Evolutionary conservation across 2,329 filamentous ascomycete genomes (phyloP).

Genomic region (Metarhizium brunneum): DNA sequence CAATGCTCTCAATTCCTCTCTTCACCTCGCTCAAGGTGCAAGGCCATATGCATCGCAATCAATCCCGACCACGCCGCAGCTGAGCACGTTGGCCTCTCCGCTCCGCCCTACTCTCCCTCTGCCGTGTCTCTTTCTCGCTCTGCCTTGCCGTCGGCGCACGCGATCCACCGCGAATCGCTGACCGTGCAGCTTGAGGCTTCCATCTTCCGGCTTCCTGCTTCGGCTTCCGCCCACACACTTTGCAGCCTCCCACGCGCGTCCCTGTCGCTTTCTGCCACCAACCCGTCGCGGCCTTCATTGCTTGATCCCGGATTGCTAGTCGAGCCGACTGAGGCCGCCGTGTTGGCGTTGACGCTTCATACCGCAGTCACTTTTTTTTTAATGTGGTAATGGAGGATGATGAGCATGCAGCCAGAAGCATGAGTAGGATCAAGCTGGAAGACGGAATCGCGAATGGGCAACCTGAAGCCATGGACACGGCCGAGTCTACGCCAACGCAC

Average conservation of each 20-base stretch:
- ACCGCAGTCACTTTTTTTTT: not conserved
- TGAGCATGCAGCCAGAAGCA: conserved; percentile 28
- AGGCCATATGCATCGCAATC: not conserved
- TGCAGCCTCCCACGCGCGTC: not conserved
- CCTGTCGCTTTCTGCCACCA: not conserved
- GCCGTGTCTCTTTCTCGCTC: not conserved
- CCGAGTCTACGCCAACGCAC: conserved; percentile 28
- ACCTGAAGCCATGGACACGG: conserved; percentile 31
- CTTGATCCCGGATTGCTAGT: not conserved
- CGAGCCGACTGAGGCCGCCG: not conserved
- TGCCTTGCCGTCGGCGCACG: not conserved
- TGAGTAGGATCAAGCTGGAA: conserved; percentile 37
- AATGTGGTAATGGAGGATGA: conserved; percentile 30
- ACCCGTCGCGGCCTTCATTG: not conserved
- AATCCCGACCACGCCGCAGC: not conserved
- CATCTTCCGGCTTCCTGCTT: not conserved
- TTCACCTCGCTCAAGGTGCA: not conserved
- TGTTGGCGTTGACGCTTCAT: not conserved
- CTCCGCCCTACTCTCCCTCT: not conserved
- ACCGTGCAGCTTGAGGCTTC: not conserved
- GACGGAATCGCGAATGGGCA: conserved; percentile 27
- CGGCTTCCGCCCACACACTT: not conserved
- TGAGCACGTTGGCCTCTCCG: not conserved
- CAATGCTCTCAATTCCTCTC: not conserved
- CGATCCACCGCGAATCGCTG: not conserved